Conservation (phyloP, 2,329 filamentous ascomycete genomes). For the Paecilomyces variotii region DNA sequence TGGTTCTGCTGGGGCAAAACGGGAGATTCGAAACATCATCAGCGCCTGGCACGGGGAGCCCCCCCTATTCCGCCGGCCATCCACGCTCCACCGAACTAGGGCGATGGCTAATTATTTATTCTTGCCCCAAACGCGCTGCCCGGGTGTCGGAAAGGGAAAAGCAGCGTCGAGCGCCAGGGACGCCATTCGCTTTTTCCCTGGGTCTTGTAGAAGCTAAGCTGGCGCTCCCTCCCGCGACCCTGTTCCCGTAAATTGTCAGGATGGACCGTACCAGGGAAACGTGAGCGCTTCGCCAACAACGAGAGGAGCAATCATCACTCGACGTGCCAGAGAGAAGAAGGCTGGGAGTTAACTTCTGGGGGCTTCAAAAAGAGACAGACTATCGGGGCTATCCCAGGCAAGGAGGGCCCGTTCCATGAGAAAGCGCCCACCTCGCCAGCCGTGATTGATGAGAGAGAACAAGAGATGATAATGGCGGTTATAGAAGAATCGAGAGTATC, state of each 20-base stretch:
- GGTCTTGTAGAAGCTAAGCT: not conserved
- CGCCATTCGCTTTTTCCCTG: not conserved
- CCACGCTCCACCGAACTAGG: not conserved
- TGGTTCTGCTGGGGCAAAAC: not conserved
- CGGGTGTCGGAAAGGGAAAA: not conserved
- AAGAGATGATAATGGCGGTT: no score
- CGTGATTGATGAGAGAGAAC: no score
- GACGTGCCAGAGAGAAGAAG: not conserved
- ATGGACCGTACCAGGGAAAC: not conserved
- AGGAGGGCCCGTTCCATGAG: not conserved
- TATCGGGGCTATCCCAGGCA: not conserved
- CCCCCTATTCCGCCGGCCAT: not conserved
- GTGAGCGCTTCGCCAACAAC: not conserved
- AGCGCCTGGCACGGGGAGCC: not conserved
- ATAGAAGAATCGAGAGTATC: no score
- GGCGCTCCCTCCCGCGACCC: not conserved
- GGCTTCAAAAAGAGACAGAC: not conserved
- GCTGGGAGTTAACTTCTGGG: not conserved
- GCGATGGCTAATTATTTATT: not conserved
- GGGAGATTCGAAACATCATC: slow-evolving; percentile 1
- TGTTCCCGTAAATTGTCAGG: not conserved
- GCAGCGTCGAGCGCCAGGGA: not conserved
- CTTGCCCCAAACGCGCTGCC: not conserved
- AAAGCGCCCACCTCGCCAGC: not conserved
- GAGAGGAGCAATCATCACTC: not conserved